Base-by-base conservation (phyloP, 2,329 filamentous ascomycete genomes). In the Blastomyces percursus region DNA sequence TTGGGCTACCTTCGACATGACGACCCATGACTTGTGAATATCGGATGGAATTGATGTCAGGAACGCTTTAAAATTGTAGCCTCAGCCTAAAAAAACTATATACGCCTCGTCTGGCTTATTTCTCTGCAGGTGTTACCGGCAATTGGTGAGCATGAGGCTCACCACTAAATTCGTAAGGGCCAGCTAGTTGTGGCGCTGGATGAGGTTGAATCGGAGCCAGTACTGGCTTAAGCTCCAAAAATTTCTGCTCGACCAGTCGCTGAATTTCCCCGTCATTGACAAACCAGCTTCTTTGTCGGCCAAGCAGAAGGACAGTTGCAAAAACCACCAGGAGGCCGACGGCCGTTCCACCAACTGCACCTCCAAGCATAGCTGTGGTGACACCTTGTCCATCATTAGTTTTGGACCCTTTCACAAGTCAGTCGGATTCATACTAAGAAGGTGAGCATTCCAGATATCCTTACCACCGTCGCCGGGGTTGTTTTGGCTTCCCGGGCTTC, bases 261-360 rank as follows among this genome's bases (percentile, higher is more conserved):
- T 54, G 21, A 32, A 66, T 55, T 55, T 64, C 60, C 3, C 61
- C 42, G 19, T 63, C 56, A 24, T 44, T 59, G 19, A 63, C 52
- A 40, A 64, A 66, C 63, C 63, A 66, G 32, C 61, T 63, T 24
- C 61, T 42, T 21, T 46, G 52, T 42, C 62, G 57, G 19, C 59
- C 63, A 38, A 66, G 42, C 35, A 64, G 30, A 2, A 66, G n/a
- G 11, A 64, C 42, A 19, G 60, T 58, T 9, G 61, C 32, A 38
- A 64, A 62, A 12, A 64, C 59, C 11, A 64, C 21, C 30, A 64
- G 35, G 19, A 66, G 60, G 12, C 61, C 64, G n/a, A 27, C 64
- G 3, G 61, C 64, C 12, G 48, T 42, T 5, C 64, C 63, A 21
- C 38, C 64, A 42, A 66, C 46, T 24, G 64, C 63, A 48, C 64